Conservation (phyloP, 768 basidiomycete genomes). For the Pholiota molesta region DNA sequence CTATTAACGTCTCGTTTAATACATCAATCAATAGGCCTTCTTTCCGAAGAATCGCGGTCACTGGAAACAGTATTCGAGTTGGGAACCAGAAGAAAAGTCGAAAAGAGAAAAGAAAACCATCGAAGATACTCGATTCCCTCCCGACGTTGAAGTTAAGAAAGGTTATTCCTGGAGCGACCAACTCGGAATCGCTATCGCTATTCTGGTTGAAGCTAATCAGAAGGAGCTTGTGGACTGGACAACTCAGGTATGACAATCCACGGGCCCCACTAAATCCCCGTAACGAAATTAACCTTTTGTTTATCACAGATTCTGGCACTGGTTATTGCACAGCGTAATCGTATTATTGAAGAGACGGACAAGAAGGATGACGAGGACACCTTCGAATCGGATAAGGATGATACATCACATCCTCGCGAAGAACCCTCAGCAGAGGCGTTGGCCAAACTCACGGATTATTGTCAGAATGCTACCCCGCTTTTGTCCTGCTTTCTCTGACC, state of each 20-base stretch:
- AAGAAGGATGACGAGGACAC: slow-evolving; percentile 37
- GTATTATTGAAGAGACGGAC: slow-evolving; percentile 65
- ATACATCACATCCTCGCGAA: slow-evolving; percentile 27
- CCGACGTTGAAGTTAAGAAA: slow-evolving; percentile 82
- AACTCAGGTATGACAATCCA: slow-evolving; percentile 62
- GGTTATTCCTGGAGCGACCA: slow-evolving; percentile 90
- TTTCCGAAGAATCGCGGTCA: slow-evolving; percentile 87
- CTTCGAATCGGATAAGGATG: slow-evolving; percentile 36
- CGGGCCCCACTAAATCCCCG: background rate
- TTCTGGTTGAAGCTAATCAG: slow-evolving; percentile 69
- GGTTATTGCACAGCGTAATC: slow-evolving; percentile 60
- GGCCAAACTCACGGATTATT: slow-evolving; percentile 71
- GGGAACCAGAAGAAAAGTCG: slow-evolving; percentile 58
- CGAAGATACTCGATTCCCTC: slow-evolving; percentile 51
- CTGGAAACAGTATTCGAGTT: slow-evolving; percentile 86
- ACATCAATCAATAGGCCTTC: slow-evolving; percentile 58
- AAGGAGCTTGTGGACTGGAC: slow-evolving; percentile 75
- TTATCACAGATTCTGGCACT: slow-evolving; percentile 56
- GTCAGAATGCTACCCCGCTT: slow-evolving; percentile 46
- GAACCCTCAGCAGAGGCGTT: slow-evolving; percentile 71
- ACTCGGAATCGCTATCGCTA: slow-evolving; percentile 81
- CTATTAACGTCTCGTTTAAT: slow-evolving; percentile 14
- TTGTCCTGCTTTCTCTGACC: slow-evolving; percentile 2
- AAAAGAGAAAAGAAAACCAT: slow-evolving; percentile 38
- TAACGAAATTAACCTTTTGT: slow-evolving; percentile 3